Conservation (phyloP, 257 asterid genomes). For the Catharanthus roseus region DNA sequence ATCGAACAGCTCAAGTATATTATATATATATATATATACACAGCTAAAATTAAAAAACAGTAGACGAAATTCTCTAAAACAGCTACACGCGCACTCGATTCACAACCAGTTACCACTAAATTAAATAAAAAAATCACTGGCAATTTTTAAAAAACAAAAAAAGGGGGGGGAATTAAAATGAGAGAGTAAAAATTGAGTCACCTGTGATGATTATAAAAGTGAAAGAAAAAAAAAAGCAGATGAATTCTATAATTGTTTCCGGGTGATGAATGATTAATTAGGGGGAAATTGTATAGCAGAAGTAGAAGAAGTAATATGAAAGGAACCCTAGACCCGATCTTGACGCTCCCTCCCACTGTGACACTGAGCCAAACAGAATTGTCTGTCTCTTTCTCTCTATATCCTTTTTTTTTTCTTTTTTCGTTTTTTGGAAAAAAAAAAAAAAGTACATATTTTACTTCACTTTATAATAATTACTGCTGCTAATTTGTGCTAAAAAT, state of each 20-base stretch:
- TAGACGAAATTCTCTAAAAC: too few species aligned
- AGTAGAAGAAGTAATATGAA: not conserved
- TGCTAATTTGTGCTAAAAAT: too few species aligned
- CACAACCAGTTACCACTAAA: too few species aligned
- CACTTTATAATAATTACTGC: too few species aligned
- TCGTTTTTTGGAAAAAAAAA: too few species aligned
- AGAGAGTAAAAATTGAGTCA: not conserved
- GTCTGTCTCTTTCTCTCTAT: too few species aligned
- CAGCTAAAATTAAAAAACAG: too few species aligned
- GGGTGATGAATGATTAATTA: not conserved
- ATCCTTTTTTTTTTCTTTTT: too few species aligned
- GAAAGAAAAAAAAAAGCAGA: not conserved
- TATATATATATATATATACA: too few species aligned
- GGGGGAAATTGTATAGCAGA: not conserved
- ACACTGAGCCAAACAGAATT: not conserved
- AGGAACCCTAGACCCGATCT: constrained; percentile 22
- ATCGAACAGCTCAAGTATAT: constrained; percentile 10
- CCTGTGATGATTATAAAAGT: not conserved
- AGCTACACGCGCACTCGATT: not conserved
- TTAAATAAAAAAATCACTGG: not conserved
- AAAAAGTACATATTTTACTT: too few species aligned
- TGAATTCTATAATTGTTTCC: not conserved
- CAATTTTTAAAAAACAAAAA: not conserved
- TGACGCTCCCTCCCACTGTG: constrained; percentile 9
- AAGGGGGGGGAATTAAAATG: not conserved